Percentiles rank a stretch among this genome's conserved stretches.
Evolutionary conservation across 257 asterid genomes (phyloP).

Genomic region (Solanum microdontum): DNA sequence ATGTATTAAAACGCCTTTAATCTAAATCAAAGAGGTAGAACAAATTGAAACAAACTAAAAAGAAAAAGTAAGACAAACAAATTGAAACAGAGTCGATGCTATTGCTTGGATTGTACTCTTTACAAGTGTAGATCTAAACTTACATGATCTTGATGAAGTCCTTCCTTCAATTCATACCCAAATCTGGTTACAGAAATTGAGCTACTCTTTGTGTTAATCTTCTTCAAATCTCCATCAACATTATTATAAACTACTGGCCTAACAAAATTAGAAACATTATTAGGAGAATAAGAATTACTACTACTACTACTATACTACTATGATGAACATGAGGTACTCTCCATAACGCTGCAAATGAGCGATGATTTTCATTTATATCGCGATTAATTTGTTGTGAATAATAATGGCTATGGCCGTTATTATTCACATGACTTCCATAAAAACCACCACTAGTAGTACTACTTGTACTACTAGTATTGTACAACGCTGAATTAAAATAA

Average conservation of each 20-base stretch:
- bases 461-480: slow-evolving; percentile 2
- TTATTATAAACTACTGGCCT: slow-evolving; percentile 11
- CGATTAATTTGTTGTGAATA: slow-evolving; percentile 10
- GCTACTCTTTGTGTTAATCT: slow-evolving; percentile 2
- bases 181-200: slow-evolving; percentile 24
- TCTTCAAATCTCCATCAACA: slow-evolving; percentile 12
- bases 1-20: background rate
- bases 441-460: slow-evolving; percentile 18
- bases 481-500: slow-evolving; percentile 27
- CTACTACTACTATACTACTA: background rate
- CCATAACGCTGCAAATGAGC: slow-evolving; percentile 23
- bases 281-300: background rate
- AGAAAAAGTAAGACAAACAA: background rate
- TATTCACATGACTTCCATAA: background rate
- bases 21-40: background rate
- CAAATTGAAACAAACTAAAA: background rate
- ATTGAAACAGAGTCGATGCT: background rate
- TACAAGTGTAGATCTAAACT: slow-evolving; percentile 87
- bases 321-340: slow-evolving; percentile 20
- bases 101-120: background rate
- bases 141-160: slow-evolving; percentile 62
- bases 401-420: background rate
- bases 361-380: slow-evolving; percentile 27
- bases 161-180: slow-evolving; percentile 34
- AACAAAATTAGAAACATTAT: background rate